These are phyloP conservation scores for Mimosa bimucronata DNA, from an alignment of 306 rosid species.

Conservation along the genomic window DNA sequence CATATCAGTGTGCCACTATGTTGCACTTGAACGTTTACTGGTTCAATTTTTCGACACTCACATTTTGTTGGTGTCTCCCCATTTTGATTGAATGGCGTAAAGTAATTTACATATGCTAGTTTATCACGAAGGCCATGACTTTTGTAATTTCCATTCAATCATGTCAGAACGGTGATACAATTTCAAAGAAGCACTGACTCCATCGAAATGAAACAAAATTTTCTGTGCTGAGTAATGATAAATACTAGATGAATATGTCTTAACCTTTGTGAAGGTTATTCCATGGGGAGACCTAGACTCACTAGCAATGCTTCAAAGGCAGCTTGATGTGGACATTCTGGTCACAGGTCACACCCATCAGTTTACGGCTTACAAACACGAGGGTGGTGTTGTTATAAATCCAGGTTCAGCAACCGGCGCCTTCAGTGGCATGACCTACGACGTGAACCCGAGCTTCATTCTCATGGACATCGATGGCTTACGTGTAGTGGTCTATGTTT, in stretches of 20 bases:
- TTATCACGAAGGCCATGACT: neutral
- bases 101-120: neutral
- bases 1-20: neutral
- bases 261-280: conserved; percentile 70
- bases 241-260: conserved; percentile 40
- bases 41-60: neutral
- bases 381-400: conserved; percentile 95
- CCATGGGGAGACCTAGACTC: conserved; percentile 99
- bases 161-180: neutral
- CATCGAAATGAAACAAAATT: neutral
- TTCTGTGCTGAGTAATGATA: conserved; percentile 34
- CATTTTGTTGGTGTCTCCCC: neutral
- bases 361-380: conserved; percentile 97
- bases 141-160: neutral
- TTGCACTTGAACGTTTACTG: neutral
- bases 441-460: conserved; percentile 96
- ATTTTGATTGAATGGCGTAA: neutral
- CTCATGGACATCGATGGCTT: conserved; percentile 98
- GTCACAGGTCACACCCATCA: conserved; percentile 97
- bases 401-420: conserved; percentile 99
- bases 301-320: conserved; percentile 98
- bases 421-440: conserved; percentile 91
- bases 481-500: conserved; percentile 96
- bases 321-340: conserved; percentile 98
- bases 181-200: neutral